Conservation (phyloP, 2,329 filamentous ascomycete species). For the Tolypocladium tundrense region DNA sequence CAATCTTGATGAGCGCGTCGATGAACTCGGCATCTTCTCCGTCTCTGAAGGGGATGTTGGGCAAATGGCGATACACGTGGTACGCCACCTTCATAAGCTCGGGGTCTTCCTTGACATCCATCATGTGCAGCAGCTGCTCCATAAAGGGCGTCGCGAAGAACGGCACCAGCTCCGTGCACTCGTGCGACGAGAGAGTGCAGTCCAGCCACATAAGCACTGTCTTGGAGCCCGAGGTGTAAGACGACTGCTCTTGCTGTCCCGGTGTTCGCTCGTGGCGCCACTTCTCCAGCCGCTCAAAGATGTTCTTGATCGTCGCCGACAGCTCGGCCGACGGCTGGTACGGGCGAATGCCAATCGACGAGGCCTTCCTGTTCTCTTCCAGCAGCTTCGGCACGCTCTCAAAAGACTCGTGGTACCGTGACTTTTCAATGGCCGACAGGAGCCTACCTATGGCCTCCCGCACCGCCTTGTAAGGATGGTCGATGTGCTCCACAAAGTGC, state of each 20-base stretch:
- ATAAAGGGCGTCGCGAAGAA: slow-evolving; percentile 90
- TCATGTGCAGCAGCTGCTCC: slow-evolving; percentile 94
- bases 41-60: slow-evolving; percentile 84
- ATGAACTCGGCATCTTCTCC: slow-evolving; percentile 83
- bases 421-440: slow-evolving; percentile 79
- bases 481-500: slow-evolving; percentile 82
- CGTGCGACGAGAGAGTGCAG: slow-evolving; percentile 77
- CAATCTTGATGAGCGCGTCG: slow-evolving; percentile 75
- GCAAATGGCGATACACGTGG: slow-evolving; percentile 90
- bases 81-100: slow-evolving; percentile 92
- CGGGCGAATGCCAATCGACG: slow-evolving; percentile 74
- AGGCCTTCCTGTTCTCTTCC: slow-evolving; percentile 65
- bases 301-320: slow-evolving; percentile 55
- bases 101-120: slow-evolving; percentile 98
- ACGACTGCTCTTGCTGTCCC: slow-evolving; percentile 84
- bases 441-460: slow-evolving; percentile 89
- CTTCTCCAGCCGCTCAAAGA: slow-evolving; percentile 70
- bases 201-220: slow-evolving; percentile 94
- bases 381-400: slow-evolving; percentile 67
- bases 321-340: slow-evolving; percentile 74
- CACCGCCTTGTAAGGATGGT: slow-evolving; percentile 96
- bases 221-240: slow-evolving; percentile 93
- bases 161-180: slow-evolving; percentile 80
- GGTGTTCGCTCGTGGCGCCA: slow-evolving; percentile 80
- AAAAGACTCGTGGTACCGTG: slow-evolving; percentile 90